Evolutionary conservation across 495 filamentous ascomycete species (phyloP).

Genomic region (Neurospora sp.): DNA sequence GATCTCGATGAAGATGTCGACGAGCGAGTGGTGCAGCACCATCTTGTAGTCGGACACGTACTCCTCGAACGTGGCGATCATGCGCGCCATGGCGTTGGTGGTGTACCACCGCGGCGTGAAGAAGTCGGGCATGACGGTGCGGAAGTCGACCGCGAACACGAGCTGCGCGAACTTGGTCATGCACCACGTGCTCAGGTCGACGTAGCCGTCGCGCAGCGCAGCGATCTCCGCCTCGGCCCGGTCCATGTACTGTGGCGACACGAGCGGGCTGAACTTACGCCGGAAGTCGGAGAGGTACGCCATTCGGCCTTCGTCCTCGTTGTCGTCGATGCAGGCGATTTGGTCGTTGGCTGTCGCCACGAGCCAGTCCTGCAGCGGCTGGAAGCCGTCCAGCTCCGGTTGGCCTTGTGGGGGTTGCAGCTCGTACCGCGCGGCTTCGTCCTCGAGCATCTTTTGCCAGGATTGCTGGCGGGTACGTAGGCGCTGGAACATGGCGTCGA

Average conservation of each 20-base stretch:
- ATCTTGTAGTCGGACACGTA: constrained; percentile 78
- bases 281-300: constrained; percentile 77
- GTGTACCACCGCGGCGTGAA: constrained; percentile 87
- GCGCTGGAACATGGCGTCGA: constrained; percentile 86
- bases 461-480: constrained; percentile 68
- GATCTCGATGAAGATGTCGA: constrained; percentile 85
- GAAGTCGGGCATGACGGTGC: constrained; percentile 68
- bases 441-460: constrained; percentile 81
- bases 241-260: constrained; percentile 70
- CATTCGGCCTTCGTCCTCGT: constrained; percentile 55
- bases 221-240: constrained; percentile 61
- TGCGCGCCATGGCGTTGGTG: constrained; percentile 72
- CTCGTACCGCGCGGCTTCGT: constrained; percentile 68
- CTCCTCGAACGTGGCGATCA: constrained; percentile 86
- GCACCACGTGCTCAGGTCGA: constrained; percentile 86
- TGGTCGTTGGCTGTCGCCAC: constrained; percentile 98
- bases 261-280: constrained; percentile 63
- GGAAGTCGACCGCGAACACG: constrained; percentile 83
- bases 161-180: constrained; percentile 72
- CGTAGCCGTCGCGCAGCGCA: constrained; percentile 73
- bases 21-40: constrained; percentile 72
- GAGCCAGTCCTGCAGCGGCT: constrained; percentile 82
- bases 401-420: constrained; percentile 24
- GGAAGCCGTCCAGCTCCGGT: constrained; percentile 63
- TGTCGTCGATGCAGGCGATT: constrained; percentile 92